Percentiles rank a stretch among this genome's conserved stretches.
phyloP scores from a whole-genome alignment of 768 basidiomycete genomes.

The Boletales sp. region DNA sequence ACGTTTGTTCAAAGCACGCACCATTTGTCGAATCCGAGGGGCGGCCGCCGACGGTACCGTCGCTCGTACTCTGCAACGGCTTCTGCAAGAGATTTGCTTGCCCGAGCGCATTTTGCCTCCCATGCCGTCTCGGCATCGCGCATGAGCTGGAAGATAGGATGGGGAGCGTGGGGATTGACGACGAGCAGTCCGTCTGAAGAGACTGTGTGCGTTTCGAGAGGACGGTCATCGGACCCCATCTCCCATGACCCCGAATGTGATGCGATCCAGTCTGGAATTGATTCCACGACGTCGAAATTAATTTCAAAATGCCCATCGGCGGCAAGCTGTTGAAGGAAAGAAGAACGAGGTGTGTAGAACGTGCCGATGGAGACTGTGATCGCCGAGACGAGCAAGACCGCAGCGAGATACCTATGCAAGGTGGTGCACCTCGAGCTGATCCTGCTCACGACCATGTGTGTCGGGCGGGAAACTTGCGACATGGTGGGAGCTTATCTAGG shows the following conservation, averaged over 20 bases:
- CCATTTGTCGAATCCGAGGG: constrained; percentile 44
- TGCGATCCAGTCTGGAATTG: too few relatives aligned
- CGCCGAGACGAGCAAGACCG: neutral
- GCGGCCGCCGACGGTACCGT: constrained; percentile 34
- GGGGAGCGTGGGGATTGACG: constrained; percentile 34
- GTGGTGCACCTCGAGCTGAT: neutral
- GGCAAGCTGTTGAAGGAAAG: too few relatives aligned
- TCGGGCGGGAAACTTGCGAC: too few relatives aligned
- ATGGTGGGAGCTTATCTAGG: too few relatives aligned
- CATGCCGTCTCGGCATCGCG: constrained; percentile 34
- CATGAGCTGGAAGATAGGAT: constrained; percentile 45
- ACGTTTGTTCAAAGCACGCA: constrained; percentile 10
- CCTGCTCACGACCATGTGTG: neutral
- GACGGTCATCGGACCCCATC: too few relatives aligned
- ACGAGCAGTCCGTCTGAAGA: constrained; percentile 29
- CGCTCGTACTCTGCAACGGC: constrained; percentile 39
- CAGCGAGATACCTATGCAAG: neutral
- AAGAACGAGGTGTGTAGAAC: neutral
- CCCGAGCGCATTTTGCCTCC: constrained; percentile 31
- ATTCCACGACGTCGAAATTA: neutral
- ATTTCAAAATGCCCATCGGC: neutral
- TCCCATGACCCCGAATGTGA: too few relatives aligned
- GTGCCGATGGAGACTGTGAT: neutral
- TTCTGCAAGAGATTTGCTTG: constrained; percentile 35
- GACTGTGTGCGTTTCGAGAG: constrained; percentile 17